Base-by-base conservation (phyloP, 2,329 filamentous ascomycete genomes). In the Biscogniauxia sp. region DNA sequence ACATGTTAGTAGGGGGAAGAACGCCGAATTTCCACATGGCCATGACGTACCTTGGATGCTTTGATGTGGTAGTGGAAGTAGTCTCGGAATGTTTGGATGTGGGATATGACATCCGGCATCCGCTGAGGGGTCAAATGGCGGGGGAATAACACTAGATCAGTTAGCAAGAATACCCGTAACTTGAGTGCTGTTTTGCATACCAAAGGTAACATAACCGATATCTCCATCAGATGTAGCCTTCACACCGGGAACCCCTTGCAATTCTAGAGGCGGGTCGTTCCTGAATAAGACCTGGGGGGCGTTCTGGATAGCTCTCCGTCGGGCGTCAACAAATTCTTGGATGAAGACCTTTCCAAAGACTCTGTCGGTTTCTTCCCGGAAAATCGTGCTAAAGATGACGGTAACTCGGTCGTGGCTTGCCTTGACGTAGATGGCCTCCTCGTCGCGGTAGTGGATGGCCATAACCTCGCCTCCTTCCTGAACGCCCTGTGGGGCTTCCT, bases 31-130 rank as follows among this genome's bases (percentile, higher is more conserved):
- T 9, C 51, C 7, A 13, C 28, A 37, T 37, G 32, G 32, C 9
- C 6, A 11, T 19, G 15, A 50, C 65, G 56, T 76, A 88, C 86
- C 83, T 99, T 99, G 64, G 93, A 97, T 28, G 95, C 96, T 80
- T 99, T 99, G 80, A 99, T 99, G 78, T 99, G 95, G 77, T 99
- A 99, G 78, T 99, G 95, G 84, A 99, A 99, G 79, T 99, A 99
- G 75, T 99, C 95, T 68, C 95, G 91, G 91, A 99, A 99, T 15
- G 95, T 99, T 79, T 99, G 96, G 71, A 99, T 98, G 76, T 99
- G 96, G 55, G 93, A 97, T 69, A 99, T 99, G 75, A 96, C 93
- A 68, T 97, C 93, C 62, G 91, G 89, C 80, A 96, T 92, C 74
- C 93, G 87, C 77, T 97, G 92, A 15, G 88, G 87, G 15, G 93